These are phyloP conservation scores for Eucalyptus pumila DNA, from an alignment of 345 rosid genomes.

Conservation along the genomic window DNA sequence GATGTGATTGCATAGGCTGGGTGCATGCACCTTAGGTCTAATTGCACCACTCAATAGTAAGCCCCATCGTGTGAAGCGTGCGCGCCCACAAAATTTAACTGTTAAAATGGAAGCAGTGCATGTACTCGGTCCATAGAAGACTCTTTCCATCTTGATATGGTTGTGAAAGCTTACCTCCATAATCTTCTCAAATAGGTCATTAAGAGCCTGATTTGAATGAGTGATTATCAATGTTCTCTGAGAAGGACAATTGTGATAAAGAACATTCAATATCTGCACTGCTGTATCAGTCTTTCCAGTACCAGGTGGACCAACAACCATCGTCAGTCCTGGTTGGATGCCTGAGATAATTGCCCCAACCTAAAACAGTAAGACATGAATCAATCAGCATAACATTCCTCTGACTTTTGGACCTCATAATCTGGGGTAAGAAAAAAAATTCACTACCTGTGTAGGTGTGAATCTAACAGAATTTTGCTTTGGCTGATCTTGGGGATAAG, in stretches of 20 bases:
- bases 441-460: conserved; percentile 80
- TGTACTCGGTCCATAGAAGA: background rate
- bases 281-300: conserved; percentile 99
- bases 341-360: conserved; percentile 96
- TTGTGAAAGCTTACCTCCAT: conserved; percentile 48
- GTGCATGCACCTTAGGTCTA: background rate
- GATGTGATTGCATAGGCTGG: background rate
- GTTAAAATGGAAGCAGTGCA: background rate
- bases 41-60: background rate
- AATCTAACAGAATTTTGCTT: conserved; percentile 90
- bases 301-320: conserved; percentile 99
- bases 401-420: background rate
- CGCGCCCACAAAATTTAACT: background rate
- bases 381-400: background rate
- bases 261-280: conserved; percentile 89
- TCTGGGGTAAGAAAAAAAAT: background rate
- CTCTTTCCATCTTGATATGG: background rate
- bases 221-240: conserved; percentile 97
- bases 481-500: conserved; percentile 99
- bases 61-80: background rate
- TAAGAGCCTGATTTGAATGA: conserved; percentile 96
- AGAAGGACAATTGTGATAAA: conserved; percentile 95
- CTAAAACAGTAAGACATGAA: conserved; percentile 13
- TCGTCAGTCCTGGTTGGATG: conserved; percentile 92
- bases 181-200: conserved; percentile 98